Evolutionary conservation across 371 early-diverging fungal species (phyloP), one percentile per base, ranked within the genome.

Genomic region (Scutellospora calospora): DNA sequence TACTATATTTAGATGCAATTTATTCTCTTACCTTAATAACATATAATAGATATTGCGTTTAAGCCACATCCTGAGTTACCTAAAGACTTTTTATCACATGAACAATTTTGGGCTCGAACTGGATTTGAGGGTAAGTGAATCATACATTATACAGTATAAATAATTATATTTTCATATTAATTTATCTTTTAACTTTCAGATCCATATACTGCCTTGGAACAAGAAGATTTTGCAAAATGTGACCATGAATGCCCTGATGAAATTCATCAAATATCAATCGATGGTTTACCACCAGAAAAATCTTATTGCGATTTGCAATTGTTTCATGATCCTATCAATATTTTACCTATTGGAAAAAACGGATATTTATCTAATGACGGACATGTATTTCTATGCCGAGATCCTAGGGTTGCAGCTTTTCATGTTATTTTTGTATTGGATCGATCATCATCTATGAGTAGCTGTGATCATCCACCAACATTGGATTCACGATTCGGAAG

Each of bases 381-480:
- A 0, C 81, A 81, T 35, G 69, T 66, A 27, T 81, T 81, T 57
- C 14, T 25, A 33, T 81, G 81, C 27, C 54, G 62, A 41, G 62
- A 81, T 52, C 68, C 78, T 1, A 54, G 33, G 11, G 45, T 20
- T 45, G 72, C 74, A 18, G 59, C 45, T 16, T 81, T 79, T 27
- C 81, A 81, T 59, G 51, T 81, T 77, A 52, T 81, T 31, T 81
- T 81, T 20, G 81, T 80, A 12, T 25, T 81, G 27, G 81, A 81
- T 77, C 51, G 38, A 22, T 79, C 80, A 1, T 20, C 35, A 12
- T 81, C 77, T 9, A 81, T 81, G 81, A 33, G 35, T 11, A 6
- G 4, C 52, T 14, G 9, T 16, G 81, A 81, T 77, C 33, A 18
- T 18, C 60, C 41, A 78, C 81, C 81, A 8, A 41, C 9, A 41